A percentile compares a stretch with the other conserved stretches of the same genome.
These are phyloP conservation scores for Coprinopsis sp. DNA, from an alignment of 768 basidiomycete species.

Conservation along the genomic window DNA sequence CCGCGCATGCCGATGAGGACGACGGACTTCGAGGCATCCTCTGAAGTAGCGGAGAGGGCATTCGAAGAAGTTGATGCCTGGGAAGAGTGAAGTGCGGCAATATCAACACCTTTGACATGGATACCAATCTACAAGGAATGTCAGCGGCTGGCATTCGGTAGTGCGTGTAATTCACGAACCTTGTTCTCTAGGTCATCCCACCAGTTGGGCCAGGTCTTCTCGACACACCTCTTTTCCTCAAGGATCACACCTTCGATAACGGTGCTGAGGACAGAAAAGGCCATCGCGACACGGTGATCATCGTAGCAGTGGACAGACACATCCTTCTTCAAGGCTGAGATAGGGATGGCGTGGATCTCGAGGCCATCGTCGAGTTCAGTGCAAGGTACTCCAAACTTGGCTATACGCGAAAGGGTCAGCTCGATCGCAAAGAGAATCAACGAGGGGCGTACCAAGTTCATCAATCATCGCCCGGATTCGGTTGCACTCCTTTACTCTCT, in stretches of 20 bases:
- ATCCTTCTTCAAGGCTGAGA: constrained; percentile 58
- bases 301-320: constrained; percentile 93
- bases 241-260: constrained; percentile 72
- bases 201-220: constrained; percentile 99
- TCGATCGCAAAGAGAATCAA: background rate
- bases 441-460: constrained; percentile 66
- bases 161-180: constrained; percentile 35
- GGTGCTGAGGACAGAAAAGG: constrained; percentile 84
- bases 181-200: constrained; percentile 98
- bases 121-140: constrained; percentile 69
- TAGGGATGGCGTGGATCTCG: constrained; percentile 77
- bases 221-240: constrained; percentile 96
- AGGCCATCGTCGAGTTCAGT: constrained; percentile 91
- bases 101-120: constrained; percentile 79
- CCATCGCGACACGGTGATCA: constrained; percentile 98
- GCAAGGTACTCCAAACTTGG: constrained; percentile 92
- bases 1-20: constrained; percentile 95
- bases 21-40: constrained; percentile 54
- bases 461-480: constrained; percentile 96
- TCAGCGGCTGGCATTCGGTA: background rate
- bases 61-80: constrained; percentile 42
- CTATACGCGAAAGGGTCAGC: constrained; percentile 32
- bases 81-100: constrained; percentile 35
- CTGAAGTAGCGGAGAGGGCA: constrained; percentile 27
- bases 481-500: constrained; percentile 98